phyloP scores from a whole-genome alignment of 495 filamentous ascomycete species.

The Xylaria castorea region DNA sequence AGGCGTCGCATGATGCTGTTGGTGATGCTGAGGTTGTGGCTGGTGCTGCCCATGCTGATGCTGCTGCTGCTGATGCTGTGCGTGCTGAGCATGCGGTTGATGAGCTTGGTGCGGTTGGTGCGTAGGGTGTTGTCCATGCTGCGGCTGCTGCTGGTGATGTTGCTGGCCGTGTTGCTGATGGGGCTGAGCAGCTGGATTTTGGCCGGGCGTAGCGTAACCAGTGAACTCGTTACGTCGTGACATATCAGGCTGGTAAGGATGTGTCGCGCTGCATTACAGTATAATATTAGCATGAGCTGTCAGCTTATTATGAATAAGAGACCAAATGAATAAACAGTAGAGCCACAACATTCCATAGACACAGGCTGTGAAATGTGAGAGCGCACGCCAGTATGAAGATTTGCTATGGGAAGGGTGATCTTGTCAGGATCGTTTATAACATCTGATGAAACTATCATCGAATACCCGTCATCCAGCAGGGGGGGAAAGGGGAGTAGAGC shows the following conservation, averaged over 20 bases:
- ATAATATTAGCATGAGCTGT: conserved; percentile 31
- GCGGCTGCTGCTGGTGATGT: conserved; percentile 38
- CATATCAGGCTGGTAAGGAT: conserved; percentile 51
- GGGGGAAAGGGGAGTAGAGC: neutral
- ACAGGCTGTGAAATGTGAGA: neutral
- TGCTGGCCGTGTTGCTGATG: conserved; percentile 41
- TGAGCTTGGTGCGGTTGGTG: conserved; percentile 41
- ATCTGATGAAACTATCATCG: neutral
- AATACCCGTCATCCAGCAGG: neutral
- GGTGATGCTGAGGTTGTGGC: conserved; percentile 39
- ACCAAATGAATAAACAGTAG: conserved; percentile 30
- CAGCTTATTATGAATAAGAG: neutral
- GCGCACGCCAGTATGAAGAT: neutral
- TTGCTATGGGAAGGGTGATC: neutral
- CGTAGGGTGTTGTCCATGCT: conserved; percentile 37
- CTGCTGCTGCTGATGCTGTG: conserved; percentile 35
- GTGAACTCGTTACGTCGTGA: conserved; percentile 50
- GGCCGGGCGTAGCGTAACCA: conserved; percentile 36
- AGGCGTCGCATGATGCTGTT: conserved; percentile 49
- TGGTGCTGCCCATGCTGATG: conserved; percentile 34
- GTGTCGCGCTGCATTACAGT: conserved; percentile 44
- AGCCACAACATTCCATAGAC: conserved; percentile 27
- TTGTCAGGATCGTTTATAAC: neutral
- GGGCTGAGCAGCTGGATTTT: conserved; percentile 40
- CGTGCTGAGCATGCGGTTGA: conserved; percentile 43